Percentiles rank a stretch among this genome's conserved stretches.
These are phyloP conservation scores for Mrakia gelida DNA, from an alignment of 768 basidiomycete species.

Conservation along the genomic window DNA sequence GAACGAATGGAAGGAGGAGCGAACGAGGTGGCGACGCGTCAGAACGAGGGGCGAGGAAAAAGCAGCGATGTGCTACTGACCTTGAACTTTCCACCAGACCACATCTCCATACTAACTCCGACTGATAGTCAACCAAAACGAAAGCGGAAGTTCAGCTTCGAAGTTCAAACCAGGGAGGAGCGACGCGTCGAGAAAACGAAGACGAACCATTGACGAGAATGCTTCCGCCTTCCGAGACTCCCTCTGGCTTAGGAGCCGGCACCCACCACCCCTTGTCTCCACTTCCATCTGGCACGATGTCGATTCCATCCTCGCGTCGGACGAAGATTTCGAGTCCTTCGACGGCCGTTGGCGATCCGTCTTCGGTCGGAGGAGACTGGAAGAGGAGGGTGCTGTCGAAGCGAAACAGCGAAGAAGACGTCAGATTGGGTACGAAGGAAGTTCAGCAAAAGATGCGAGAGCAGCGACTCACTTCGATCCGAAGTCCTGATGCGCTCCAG, in stretches of 20 bases:
- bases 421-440: background rate
- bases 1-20: too few relatives aligned
- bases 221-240: background rate
- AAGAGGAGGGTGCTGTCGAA: background rate
- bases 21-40: too few relatives aligned
- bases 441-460: background rate
- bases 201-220: constrained; percentile 12
- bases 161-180: too few relatives aligned
- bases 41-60: too few relatives aligned
- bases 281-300: background rate
- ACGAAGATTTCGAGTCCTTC: constrained; percentile 22
- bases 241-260: constrained; percentile 3
- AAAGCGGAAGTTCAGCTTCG: too few relatives aligned
- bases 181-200: too few relatives aligned
- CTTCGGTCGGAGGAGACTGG: background rate
- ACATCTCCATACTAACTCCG: constrained; percentile 11
- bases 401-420: background rate
- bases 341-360: background rate
- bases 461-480: background rate
- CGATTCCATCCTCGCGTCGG: background rate
- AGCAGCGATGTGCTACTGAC: background rate
- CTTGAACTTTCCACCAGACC: background rate
- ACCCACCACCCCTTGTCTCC: constrained; percentile 21
- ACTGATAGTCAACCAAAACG: background rate
- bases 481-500: constrained; percentile 19